Conservation (phyloP, 768 basidiomycete genomes). For the Lactarius psammicola region DNA sequence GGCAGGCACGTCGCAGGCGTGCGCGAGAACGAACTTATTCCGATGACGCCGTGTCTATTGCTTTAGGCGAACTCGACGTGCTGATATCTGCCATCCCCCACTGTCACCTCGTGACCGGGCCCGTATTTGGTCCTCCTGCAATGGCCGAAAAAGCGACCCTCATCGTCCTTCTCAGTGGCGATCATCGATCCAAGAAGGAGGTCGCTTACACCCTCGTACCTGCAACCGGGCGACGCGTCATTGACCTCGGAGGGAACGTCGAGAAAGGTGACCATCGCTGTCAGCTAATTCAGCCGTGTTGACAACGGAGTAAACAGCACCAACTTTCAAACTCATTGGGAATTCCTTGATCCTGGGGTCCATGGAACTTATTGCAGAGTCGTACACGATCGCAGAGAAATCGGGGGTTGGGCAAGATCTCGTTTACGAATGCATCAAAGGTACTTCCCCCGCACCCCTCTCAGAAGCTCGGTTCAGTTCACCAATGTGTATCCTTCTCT, state of each 20-base stretch:
- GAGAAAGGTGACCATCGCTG: slow-evolving; percentile 61
- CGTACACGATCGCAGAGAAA: slow-evolving; percentile 83
- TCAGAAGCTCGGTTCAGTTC: background rate
- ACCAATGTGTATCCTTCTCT: slow-evolving; percentile 2
- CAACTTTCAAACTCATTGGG: slow-evolving; percentile 74
- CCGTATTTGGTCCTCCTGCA: slow-evolving; percentile 72
- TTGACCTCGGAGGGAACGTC: slow-evolving; percentile 82
- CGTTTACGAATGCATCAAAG: slow-evolving; percentile 57
- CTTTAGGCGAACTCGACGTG: slow-evolving; percentile 63
- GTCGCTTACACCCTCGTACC: slow-evolving; percentile 77
- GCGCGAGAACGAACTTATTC: slow-evolving; percentile 1
- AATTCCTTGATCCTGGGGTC: slow-evolving; percentile 76
- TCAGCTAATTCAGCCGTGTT: background rate
- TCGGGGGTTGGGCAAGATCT: slow-evolving; percentile 69
- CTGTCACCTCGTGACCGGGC: slow-evolving; percentile 67
- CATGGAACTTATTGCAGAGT: slow-evolving; percentile 77
- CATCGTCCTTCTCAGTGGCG: slow-evolving; percentile 75
- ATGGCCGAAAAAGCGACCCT: slow-evolving; percentile 66
- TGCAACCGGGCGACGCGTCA: slow-evolving; percentile 68
- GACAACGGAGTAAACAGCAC: slow-evolving; percentile 42
- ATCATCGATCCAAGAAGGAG: slow-evolving; percentile 79
- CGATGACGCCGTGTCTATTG: slow-evolving; percentile 12
- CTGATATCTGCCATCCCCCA: slow-evolving; percentile 58
- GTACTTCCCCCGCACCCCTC: slow-evolving; percentile 34
- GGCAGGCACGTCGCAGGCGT: slow-evolving; percentile 37